Base-by-base conservation (phyloP, 306 rosid genomes). In the Cucumis hystrix region DNA sequence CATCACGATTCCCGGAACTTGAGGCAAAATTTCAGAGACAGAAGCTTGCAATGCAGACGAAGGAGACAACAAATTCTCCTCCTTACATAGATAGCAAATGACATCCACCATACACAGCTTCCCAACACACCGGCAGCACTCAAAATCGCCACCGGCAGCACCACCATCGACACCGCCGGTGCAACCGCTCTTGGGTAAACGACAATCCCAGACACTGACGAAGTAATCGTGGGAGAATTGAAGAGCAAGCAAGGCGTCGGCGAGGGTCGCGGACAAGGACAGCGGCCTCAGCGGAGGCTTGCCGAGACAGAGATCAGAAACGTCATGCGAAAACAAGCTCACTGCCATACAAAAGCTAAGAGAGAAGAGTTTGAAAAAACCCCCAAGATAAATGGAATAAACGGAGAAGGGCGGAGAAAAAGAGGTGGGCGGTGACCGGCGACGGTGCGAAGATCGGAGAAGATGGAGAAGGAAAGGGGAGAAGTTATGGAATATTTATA, bases 301-400 rank as follows among this genome's bases (percentile, higher is more conserved):
- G 79, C 96, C 99, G 20, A 95, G 98, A 80, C 96, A 92, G 88
- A 95, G 99, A 83, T 95, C 99, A 25, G 98, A 95, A 79, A 96
- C 85, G 84, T 90, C 97, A 79, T 84, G 86, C 30, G 87, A 67
- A 80, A 89, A 84, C 79, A 89, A 88, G 84, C 83, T 92, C 87
- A 92, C 96, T 91, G 92, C 99, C 99, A 96, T 96, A 77, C 99
- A 96, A 89, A 7, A 30, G 37, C 40, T 16, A 51, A 57, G 16
- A 10, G 54, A 12, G 59, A 73, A 51, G 63, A 52, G 40, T 72
- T 28, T 49, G 15, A 49, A 51, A 13, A 70, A 72, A 47, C 55
- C 54, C 55, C 33, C 0, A 63, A 63, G 12, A 10, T 7, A n/a
- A 55, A 18, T 39, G 28, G 28, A 5, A 18, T 37, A 33, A 2